Evolutionary conservation across 2,329 filamentous ascomycete species (phyloP), one percentile per base, ranked within the genome.

Genomic region (Aureobasidium sp.): DNA sequence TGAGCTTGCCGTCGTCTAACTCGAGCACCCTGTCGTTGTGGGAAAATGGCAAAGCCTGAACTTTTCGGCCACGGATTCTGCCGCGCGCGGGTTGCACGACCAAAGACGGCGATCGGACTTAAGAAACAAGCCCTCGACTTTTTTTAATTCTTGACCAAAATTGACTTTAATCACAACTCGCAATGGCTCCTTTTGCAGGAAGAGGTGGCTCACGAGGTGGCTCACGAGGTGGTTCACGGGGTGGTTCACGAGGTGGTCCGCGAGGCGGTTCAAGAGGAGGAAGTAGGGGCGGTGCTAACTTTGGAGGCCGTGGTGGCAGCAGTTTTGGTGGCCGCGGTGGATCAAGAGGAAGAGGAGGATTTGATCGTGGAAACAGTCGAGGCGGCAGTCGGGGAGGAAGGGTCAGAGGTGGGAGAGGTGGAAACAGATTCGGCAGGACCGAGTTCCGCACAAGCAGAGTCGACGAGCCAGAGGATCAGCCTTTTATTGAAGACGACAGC

Each of bases 401-500:
- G 29, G 61, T 51, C 25, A 62, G 63, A 37, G 67, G 63, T 29
- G 55, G 41, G 34, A 64, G 67, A 65, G 70, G 65, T 21, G 59
- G 64, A 21, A 30, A 47, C 50, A 68, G 66, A 64, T 66, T 68
- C 63, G 66, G 61, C 47, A 62, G 61, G 25, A 39, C 30, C 21
- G 61, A 58, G 21, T 62, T 62, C 41, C 36, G 48, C 29, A 25
- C 61, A 9, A 54, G 54, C 61, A 62, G 61, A 62, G 68, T 69
- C 45, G 69, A 66, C 63, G 72, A 72, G 61, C 65, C 68, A 66
- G 70, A 66, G 41, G 68, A 66, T 21, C 69, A 66, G 36, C 66
- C 65, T 27, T 70, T 67, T 4, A 66, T 44, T 11, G 60, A 41
- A 6, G 64, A 64, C n/a, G 67, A 70, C 34, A 64, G 65, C 14